Evolutionary conservation across 2,329 filamentous ascomycete species (phyloP), one percentile per base, ranked within the genome.

Genomic region (Calonectria fujianensis): DNA sequence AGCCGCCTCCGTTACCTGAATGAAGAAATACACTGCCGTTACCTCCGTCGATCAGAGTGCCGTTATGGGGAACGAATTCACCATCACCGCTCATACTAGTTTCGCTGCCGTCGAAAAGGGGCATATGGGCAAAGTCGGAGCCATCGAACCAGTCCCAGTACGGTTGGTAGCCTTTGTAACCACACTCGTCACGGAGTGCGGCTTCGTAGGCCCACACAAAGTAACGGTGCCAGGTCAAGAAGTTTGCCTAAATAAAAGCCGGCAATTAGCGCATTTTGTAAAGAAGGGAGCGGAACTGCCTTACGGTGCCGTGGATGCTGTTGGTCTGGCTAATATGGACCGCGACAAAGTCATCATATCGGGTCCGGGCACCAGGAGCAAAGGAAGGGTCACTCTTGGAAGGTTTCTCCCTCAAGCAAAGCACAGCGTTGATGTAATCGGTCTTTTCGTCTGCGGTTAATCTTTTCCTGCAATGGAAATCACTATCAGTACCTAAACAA

Each of bases 91-190:
- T 85, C 83, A 90, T 80, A 67, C 84, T 86, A 73, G 85, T 87
- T 4, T 83, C 83, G 71, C 86, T 86, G 69, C 90, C 90, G 77
- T 90, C 87, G 77, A 92, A 91, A 59, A 91, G 80, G 24, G 89
- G 87, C 0, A 89, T 90, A 73, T 86, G 72, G 72, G 86, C 85
- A 20, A 88, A 86, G 3, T 80, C 74, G 13, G 87, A 85, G 80
- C 86, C 88, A 76, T 84, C 85, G 4, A 85, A 84, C 89, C 89
- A 91, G 78, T 90, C 87, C 82, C 86, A 87, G 82, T 89, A 90
- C 65, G 85, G 85, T 57, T 86, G 85, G 69, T 79, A 81, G 14
- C 84, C 85, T 3, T 71, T 82, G 78, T 86, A 82, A 18, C 80
- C 79, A 41, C 79, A 81, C 72, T 82, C 81, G 1, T 82, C 76